Evolutionary conservation across 305 asterid species (phyloP).

Genomic region (Plantago lanceolata): DNA sequence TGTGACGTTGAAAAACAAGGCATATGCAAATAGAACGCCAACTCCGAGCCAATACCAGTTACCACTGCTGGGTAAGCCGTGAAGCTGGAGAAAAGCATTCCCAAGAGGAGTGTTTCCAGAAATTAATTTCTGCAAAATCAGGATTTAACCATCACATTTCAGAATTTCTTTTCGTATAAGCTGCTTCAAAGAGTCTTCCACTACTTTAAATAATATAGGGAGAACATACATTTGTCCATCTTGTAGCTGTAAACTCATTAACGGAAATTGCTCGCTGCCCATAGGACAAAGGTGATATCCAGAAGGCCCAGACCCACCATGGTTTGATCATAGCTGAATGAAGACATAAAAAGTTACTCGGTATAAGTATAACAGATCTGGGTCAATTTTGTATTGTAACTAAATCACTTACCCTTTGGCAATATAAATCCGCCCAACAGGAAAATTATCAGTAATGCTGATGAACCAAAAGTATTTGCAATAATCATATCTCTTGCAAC

Average conservation of each 20-base stretch:
- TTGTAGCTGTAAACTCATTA: constrained; percentile 70
- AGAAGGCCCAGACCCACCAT: constrained; percentile 93
- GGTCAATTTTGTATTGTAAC: constrained; percentile 19
- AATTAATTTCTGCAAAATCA: constrained; percentile 41
- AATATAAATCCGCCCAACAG: constrained; percentile 81
- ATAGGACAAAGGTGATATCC: constrained; percentile 81
- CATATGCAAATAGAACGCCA: constrained; percentile 55
- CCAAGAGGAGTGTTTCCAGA: constrained; percentile 54
- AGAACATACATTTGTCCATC: constrained; percentile 73
- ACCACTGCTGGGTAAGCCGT: constrained; percentile 51
- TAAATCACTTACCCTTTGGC: constrained; percentile 49
- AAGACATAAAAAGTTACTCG: constrained; percentile 6
- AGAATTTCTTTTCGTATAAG: background rate
- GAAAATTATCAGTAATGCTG: constrained; percentile 62
- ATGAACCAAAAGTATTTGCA: constrained; percentile 79
- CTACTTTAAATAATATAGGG: constrained; percentile 7
- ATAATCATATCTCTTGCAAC: constrained; percentile 73
- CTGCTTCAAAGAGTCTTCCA: constrained; percentile 9
- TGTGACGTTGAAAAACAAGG: constrained; percentile 55
- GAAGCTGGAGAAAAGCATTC: constrained; percentile 41
- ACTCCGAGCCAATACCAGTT: constrained; percentile 89
- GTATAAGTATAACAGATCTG: constrained; percentile 8
- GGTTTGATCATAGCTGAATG: constrained; percentile 64
- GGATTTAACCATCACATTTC: constrained; percentile 7
- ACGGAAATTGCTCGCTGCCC: constrained; percentile 80